phyloP scores from a whole-genome alignment of 345 rosid genomes.

The Eucalyptus lansdowneana region DNA sequence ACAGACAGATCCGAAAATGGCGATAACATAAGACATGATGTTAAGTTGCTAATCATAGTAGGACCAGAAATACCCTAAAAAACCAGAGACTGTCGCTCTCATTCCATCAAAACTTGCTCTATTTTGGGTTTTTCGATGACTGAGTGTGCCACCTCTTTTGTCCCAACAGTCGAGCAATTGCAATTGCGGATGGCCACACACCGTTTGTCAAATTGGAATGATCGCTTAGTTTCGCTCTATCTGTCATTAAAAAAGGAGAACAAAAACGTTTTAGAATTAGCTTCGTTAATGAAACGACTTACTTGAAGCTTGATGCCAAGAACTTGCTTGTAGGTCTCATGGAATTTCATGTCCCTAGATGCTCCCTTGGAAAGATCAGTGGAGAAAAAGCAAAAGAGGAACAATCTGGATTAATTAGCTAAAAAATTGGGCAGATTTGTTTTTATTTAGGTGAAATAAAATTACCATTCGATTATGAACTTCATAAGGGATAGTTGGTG shows the following conservation, averaged over 20 bases:
- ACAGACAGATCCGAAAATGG: too few species aligned
- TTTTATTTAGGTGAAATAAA: neutral
- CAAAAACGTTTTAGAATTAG: neutral
- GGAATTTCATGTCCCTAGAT: neutral
- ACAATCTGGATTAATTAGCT: neutral
- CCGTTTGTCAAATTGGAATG: neutral
- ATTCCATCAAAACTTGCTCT: neutral
- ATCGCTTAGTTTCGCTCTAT: neutral
- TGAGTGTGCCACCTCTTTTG: neutral
- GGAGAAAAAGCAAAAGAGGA: neutral
- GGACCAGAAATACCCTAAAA: neutral
- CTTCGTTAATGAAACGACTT: neutral
- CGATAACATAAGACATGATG: too few species aligned
- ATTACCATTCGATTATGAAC: neutral
- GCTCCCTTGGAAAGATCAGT: neutral
- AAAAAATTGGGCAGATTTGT: neutral
- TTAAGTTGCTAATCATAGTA: neutral
- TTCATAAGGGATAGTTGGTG: neutral
- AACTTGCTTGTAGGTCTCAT: neutral
- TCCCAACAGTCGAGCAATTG: neutral
- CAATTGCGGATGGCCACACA: neutral
- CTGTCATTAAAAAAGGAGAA: neutral
- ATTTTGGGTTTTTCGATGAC: neutral
- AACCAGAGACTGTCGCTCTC: neutral
- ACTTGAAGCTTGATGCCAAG: neutral